Conservation (phyloP, 1,284 basidiomycete species). For the Melampsora medusae region DNA sequence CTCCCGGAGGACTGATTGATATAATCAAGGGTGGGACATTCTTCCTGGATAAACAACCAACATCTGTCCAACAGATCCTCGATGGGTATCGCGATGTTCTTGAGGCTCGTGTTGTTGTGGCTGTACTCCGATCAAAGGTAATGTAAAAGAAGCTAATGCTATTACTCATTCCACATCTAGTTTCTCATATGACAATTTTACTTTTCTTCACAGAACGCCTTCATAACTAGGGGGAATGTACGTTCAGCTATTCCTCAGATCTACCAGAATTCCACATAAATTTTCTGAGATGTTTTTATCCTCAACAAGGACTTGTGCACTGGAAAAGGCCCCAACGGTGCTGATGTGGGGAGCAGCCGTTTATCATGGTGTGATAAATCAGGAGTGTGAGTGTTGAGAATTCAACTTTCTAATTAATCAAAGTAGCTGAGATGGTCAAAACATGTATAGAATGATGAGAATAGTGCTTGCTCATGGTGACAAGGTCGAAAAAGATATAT, state of each 20-base stretch:
- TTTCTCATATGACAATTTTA: neutral
- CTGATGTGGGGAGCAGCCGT: conserved; percentile 15
- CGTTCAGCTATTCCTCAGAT: neutral
- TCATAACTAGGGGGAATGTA: conserved; percentile 30
- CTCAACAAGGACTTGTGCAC: conserved; percentile 21
- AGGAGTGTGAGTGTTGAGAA: neutral
- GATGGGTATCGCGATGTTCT: conserved; percentile 2
- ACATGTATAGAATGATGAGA: conserved; percentile 26
- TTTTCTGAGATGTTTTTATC: neutral
- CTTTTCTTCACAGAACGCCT: conserved; percentile 18
- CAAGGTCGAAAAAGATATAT: conserved; percentile 15
- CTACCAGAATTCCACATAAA: neutral
- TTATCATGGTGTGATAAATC: conserved; percentile 36
- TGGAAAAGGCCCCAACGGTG: conserved; percentile 25
- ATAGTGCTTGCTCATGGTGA: conserved; percentile 24
- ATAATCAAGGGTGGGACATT: conserved; percentile 5
- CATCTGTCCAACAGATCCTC: neutral
- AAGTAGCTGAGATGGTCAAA: neutral
- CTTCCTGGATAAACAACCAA: neutral
- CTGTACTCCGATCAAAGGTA: conserved; percentile 32
- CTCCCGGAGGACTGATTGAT: conserved; percentile 30
- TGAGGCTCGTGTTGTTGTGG: neutral
- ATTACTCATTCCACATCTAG: neutral
- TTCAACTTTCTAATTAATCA: neutral
- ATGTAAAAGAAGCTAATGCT: neutral